Evolutionary conservation across 352 stramenopile genomes (phyloP), one percentile per base, ranked within the genome.

Genomic region (Thalassiosira hispida): DNA sequence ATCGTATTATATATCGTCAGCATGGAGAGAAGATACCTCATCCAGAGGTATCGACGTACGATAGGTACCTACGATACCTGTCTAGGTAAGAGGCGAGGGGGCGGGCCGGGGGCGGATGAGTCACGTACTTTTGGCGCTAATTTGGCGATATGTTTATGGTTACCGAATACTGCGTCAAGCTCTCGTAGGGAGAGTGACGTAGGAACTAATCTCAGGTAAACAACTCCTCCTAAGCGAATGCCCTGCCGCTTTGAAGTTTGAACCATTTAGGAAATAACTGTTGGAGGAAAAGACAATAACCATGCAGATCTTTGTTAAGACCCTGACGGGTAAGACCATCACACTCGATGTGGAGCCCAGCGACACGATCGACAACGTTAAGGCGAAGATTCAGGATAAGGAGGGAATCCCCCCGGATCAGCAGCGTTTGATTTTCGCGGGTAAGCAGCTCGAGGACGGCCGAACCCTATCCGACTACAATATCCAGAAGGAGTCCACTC

Each of bases 381-480:
- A 99, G 96, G 93, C 96, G 72, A 99, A 99, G 96, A 99, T 99
- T 85, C 97, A 99, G 92, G 97, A 99, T 91, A 99, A 99, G 95
- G 97, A 99, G 89, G 97, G 97, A 77, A 99, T 95, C 62, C 92
- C 93, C 27, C 91, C 91, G 0, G 91, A 95, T 90, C 91, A 96
- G 77, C 93, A 97, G 84, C 85, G 93, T 76, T 81, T 97, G 31
- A 96, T 96, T 79, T 97, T 97, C 78, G 92, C 92, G 44, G 94
- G 94, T 65, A 97, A 97, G 85, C 94, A 97, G 85, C 85, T 97
- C 57, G 94, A 97, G 81, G 94, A 97, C 76, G 94, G 94, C 47
- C 88, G 94, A 16, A 97, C 94, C 16, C 86, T 97, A 9, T 91
- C 77, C 23, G 94, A 97, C 78, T 97, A 97, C 89, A 97, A 97